These are phyloP conservation scores for Aspergillus sp. DNA, from an alignment of 2,329 filamentous ascomycete genomes.

Conservation along the genomic window DNA sequence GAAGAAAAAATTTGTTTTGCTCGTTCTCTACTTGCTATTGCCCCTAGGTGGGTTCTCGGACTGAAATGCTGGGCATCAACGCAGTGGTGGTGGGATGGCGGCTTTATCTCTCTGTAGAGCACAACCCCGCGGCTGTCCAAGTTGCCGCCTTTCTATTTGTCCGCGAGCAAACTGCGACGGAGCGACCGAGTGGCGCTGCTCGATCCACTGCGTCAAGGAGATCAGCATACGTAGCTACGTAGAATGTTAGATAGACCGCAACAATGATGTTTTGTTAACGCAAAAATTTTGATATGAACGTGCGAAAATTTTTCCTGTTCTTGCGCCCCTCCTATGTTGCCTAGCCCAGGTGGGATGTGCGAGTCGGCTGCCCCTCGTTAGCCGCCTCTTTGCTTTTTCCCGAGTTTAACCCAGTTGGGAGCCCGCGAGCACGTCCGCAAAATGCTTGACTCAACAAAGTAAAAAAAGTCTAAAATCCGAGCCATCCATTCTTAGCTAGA, in stretches of 20 bases:
- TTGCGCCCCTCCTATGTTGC: conserved; percentile 10
- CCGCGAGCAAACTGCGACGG: conserved; percentile 14
- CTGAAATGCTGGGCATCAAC: conserved; percentile 39
- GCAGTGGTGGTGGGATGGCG: conserved; percentile 25
- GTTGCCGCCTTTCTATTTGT: conserved; percentile 17
- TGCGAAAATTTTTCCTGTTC: conserved; percentile 8
- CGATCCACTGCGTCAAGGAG: conserved; percentile 19
- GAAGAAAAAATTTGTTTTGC: conserved; percentile 22
- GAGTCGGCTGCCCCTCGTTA: conserved; percentile 12
- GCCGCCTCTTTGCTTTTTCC: conserved; percentile 1
- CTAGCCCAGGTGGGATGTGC: conserved; percentile 8
- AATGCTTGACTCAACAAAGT: background rate
- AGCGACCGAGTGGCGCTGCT: conserved; percentile 21
- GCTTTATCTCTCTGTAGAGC: conserved; percentile 20
- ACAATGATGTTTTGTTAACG: conserved; percentile 3
- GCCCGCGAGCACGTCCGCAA: background rate
- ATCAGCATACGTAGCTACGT: conserved; percentile 10
- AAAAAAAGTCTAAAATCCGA: conserved; percentile 2
- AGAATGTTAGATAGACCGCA: conserved; percentile 2
- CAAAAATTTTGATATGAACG: conserved; percentile 1
- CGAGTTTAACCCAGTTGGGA: conserved; percentile 1
- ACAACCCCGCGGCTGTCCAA: conserved; percentile 23
- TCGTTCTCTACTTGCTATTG: conserved; percentile 12
- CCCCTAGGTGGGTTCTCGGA: conserved; percentile 19
- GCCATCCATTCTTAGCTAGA: background rate